Conservation (phyloP, 2,329 filamentous ascomycete species). For the Cladosporium sp. region DNA sequence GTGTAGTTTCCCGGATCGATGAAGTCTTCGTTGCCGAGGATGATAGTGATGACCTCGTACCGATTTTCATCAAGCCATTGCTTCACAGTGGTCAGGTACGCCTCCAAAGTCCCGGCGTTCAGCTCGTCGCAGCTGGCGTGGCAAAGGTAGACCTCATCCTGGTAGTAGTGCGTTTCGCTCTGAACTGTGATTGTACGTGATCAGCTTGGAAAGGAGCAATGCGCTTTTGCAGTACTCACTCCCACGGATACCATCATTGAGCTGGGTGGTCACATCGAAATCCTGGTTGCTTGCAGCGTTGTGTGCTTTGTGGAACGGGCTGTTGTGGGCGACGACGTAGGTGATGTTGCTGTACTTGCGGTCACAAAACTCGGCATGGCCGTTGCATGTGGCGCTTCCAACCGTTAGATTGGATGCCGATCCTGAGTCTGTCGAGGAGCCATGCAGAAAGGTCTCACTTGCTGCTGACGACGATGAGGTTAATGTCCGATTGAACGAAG, state of each 20-base stretch:
- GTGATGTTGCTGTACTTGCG: slow-evolving; percentile 61
- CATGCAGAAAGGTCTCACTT: neutral
- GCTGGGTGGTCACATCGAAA: slow-evolving; percentile 57
- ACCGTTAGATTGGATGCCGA: neutral
- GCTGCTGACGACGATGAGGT: neutral
- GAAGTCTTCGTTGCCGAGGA: slow-evolving; percentile 82
- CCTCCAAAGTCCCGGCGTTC: slow-evolving; percentile 51
- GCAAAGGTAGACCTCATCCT: slow-evolving; percentile 59
- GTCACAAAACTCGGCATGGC: slow-evolving; percentile 56
- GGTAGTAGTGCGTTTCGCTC: slow-evolving; percentile 52
- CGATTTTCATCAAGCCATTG: slow-evolving; percentile 67
- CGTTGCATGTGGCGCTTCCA: slow-evolving; percentile 53
- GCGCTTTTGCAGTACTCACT: neutral
- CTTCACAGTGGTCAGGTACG: slow-evolving; percentile 59
- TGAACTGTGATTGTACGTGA: slow-evolving; percentile 56
- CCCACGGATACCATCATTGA: slow-evolving; percentile 63
- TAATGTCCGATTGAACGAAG: neutral
- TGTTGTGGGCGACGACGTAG: slow-evolving; percentile 66
- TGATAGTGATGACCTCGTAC: slow-evolving; percentile 82
- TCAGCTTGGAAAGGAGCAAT: neutral
- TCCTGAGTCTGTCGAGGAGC: neutral
- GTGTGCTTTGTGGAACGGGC: slow-evolving; percentile 63
- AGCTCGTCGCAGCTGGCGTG: slow-evolving; percentile 63
- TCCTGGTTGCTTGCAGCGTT: slow-evolving; percentile 48
- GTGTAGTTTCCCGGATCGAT: slow-evolving; percentile 65